Evolutionary conservation across 352 stramenopile species (phyloP), one percentile per base, ranked within the genome.

Genomic region (Halophytophthora batemanensis): DNA sequence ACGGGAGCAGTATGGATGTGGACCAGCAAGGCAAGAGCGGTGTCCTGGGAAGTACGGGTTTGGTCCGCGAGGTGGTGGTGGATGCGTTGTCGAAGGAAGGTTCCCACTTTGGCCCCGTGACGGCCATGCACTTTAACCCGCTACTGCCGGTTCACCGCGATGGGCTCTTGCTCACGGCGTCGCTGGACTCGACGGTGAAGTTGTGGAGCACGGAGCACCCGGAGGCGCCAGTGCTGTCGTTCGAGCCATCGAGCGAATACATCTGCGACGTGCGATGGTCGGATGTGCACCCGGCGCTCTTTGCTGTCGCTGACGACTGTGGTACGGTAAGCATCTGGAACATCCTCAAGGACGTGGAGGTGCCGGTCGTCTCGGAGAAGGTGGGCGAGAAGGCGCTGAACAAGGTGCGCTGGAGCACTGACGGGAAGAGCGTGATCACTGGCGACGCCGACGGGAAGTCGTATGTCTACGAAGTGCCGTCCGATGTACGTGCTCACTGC

Each of bases 191-290:
- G 49, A 93, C 76, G 2, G 85, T 95, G 38, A 93, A 93, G 50
- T 38, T 95, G 13, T 96, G 86, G 86, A 95, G 83, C 59, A 83
- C 73, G 0, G 81, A 93, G 59, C 74, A 86, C 42, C 76, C 79
- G 11, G 63, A 91, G 23, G 65, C 53, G 17, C 79, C 84, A 1
- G 64, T 93, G 21, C 71, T 91, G 19, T 90, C 79, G 35, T 95
- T 95, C 37, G 84, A 96, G 61, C 78, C 79, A 14, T 94, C 84
- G 8, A 92, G 77, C 21, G 86, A 96, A 54, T 95, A 96, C 59
- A 80, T 96, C 35, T 93, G 84, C 48, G 86, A 96, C 50, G 86
- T 93, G 19, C 69, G 79, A 64, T 96, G 84, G 86, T 93, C 84
- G 7, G 73, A 81, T 2, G 56, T 84, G 13, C 79, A 95, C 39